These are phyloP conservation scores for Collybia nuda DNA, from an alignment of 768 basidiomycete genomes.

Conservation along the genomic window DNA sequence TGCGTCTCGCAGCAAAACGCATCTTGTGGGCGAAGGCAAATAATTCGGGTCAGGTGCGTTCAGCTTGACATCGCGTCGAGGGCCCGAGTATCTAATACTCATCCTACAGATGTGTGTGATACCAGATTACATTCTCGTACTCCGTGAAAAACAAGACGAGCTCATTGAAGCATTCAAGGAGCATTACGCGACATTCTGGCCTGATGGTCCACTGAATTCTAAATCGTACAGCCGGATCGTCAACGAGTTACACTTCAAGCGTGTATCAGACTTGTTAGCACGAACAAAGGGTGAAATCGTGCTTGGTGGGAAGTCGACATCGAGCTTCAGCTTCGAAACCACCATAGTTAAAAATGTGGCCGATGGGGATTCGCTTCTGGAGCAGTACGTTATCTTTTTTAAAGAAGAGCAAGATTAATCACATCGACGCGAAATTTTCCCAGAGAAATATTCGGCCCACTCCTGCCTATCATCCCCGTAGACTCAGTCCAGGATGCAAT, in stretches of 20 bases:
- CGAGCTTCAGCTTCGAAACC: slow-evolving; percentile 50
- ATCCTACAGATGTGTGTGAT: slow-evolving; percentile 61
- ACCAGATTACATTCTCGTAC: slow-evolving; percentile 45
- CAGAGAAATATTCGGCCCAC: slow-evolving; percentile 76
- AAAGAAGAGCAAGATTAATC: neutral
- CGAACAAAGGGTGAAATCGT: slow-evolving; percentile 58
- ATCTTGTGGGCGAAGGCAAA: slow-evolving; percentile 65
- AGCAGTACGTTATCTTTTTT: slow-evolving; percentile 40
- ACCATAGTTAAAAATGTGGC: slow-evolving; percentile 58
- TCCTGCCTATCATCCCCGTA: slow-evolving; percentile 63
- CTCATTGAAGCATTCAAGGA: slow-evolving; percentile 45
- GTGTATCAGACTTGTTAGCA: slow-evolving; percentile 50
- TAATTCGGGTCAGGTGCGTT: slow-evolving; percentile 61
- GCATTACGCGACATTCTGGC: slow-evolving; percentile 49
- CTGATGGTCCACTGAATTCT: slow-evolving; percentile 46
- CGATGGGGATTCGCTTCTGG: slow-evolving; percentile 56
- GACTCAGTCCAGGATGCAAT: slow-evolving; percentile 56
- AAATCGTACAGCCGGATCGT: slow-evolving; percentile 51
- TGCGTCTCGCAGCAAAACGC: slow-evolving; percentile 53
- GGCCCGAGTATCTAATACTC: slow-evolving; percentile 16
- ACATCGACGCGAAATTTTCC: neutral
- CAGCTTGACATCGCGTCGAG: neutral
- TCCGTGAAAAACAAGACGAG: slow-evolving; percentile 39
- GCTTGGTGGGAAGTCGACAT: slow-evolving; percentile 46
- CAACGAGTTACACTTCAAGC: slow-evolving; percentile 49